phyloP scores from a whole-genome alignment of 345 rosid species.

The Kandelia obovata region DNA sequence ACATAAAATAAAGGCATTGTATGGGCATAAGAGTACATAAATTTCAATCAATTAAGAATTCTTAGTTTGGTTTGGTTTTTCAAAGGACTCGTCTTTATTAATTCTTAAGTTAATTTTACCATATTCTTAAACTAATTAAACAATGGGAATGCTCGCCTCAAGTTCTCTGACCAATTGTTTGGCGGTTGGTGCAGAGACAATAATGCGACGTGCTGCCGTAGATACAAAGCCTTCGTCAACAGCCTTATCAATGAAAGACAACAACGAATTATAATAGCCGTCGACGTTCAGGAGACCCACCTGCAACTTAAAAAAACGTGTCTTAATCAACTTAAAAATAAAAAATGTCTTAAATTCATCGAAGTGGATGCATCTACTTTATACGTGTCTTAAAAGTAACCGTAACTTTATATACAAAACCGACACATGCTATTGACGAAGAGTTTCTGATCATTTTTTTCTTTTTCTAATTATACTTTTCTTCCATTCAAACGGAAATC shows the following conservation, averaged over 20 bases:
- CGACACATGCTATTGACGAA: conserved; percentile 22
- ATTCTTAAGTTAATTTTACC: not conserved
- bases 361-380: conserved; percentile 1
- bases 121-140: not conserved
- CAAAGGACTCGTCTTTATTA: not conserved
- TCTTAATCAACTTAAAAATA: not conserved
- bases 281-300: conserved; percentile 97
- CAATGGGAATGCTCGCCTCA: conserved; percentile 45
- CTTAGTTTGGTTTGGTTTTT: not conserved
- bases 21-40: no score
- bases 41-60: no score
- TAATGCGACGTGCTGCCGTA: conserved; percentile 73
- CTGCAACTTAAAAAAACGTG: conserved; percentile 29
- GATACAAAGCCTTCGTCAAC: conserved; percentile 96
- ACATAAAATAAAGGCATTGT: no score
- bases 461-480: not conserved
- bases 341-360: conserved; percentile 6
- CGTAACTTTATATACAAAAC: not conserved
- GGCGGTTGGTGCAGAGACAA: conserved; percentile 83
- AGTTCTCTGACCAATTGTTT: conserved; percentile 73
- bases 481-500: conserved; percentile 33
- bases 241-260: conserved; percentile 83
- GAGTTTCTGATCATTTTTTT: not conserved
- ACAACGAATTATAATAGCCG: conserved; percentile 83
- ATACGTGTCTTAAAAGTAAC: not conserved